These are phyloP conservation scores for Phytophthora cactorum DNA, from an alignment of 352 stramenopile genomes.

Conservation along the genomic window DNA sequence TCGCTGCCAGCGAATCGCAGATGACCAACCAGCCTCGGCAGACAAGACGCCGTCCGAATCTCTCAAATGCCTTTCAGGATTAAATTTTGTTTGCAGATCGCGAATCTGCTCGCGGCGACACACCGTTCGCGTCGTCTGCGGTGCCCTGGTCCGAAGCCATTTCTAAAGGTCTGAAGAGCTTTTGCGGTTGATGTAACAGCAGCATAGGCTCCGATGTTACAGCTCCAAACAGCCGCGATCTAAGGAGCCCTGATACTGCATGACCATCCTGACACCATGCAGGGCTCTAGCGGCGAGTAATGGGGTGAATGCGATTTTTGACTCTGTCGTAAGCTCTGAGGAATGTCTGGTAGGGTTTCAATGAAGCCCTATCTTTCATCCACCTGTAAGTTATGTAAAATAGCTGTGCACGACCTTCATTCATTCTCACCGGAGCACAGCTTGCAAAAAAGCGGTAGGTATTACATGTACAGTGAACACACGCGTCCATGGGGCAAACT, in stretches of 20 bases:
- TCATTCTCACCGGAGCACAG: too few species aligned
- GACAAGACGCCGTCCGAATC: constrained; percentile 14
- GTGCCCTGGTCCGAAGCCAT: constrained; percentile 6
- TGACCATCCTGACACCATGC: too few species aligned
- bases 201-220: too few species aligned
- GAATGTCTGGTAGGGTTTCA: neutral
- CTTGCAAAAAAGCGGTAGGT: too few species aligned
- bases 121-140: constrained; percentile 19
- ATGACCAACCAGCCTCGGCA: constrained; percentile 9
- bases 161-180: constrained; percentile 8
- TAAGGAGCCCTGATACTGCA: too few species aligned
- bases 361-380: too few species aligned
- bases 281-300: neutral
- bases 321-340: neutral
- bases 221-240: too few species aligned
- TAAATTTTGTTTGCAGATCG: constrained; percentile 28
- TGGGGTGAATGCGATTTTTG: constrained; percentile 7
- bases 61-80: constrained; percentile 7
- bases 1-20: neutral
- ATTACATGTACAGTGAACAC: too few species aligned
- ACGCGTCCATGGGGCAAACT: too few species aligned
- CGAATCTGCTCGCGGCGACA: constrained; percentile 23
- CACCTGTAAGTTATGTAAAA: too few species aligned
- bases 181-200: neutral
- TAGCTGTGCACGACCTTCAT: too few species aligned